Evolutionary conservation across 805 yeast species (phyloP).

Genomic region (Zygosaccharomyces kombuchaensis): DNA sequence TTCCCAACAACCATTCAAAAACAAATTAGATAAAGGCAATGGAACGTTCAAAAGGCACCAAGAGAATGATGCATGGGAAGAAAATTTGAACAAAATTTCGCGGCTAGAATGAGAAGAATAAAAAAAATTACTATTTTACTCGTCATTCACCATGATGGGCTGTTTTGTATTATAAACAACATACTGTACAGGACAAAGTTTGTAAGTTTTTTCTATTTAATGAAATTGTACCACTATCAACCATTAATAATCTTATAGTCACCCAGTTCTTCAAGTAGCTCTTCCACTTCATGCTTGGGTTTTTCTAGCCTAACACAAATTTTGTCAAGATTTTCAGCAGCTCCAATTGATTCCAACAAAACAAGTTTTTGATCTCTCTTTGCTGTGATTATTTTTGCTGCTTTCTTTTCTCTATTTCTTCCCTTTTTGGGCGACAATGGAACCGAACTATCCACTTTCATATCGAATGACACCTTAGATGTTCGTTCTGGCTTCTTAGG

Average conservation of each 20-base stretch:
- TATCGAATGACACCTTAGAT: constrained; percentile 28
- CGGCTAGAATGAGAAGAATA: constrained; percentile 5
- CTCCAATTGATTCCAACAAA: constrained; percentile 44
- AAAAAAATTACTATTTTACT: background rate
- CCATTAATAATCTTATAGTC: constrained; percentile 46
- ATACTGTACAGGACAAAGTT: background rate
- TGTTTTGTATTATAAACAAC: constrained; percentile 9
- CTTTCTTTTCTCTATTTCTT: constrained; percentile 5
- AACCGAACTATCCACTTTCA: constrained; percentile 9
- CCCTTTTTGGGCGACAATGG: constrained; percentile 4
- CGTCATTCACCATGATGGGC: background rate
- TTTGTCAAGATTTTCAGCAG: constrained; percentile 54
- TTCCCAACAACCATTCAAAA: constrained; percentile 10
- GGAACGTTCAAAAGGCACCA: constrained; percentile 7
- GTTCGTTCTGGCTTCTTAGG: constrained; percentile 13
- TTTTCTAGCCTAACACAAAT: constrained; percentile 66
- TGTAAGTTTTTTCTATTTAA: background rate
- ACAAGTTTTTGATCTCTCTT: constrained; percentile 20
- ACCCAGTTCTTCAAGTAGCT: constrained; percentile 43
- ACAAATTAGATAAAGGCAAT: constrained; percentile 1
- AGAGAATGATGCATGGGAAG: constrained; percentile 9
- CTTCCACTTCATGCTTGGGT: constrained; percentile 53
- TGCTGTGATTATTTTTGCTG: constrained; percentile 20
- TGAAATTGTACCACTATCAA: constrained; percentile 14
- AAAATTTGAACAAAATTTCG: constrained; percentile 9